Evolutionary conservation across 441 rosid species (phyloP).

Genomic region (Erodium moschatum): DNA sequence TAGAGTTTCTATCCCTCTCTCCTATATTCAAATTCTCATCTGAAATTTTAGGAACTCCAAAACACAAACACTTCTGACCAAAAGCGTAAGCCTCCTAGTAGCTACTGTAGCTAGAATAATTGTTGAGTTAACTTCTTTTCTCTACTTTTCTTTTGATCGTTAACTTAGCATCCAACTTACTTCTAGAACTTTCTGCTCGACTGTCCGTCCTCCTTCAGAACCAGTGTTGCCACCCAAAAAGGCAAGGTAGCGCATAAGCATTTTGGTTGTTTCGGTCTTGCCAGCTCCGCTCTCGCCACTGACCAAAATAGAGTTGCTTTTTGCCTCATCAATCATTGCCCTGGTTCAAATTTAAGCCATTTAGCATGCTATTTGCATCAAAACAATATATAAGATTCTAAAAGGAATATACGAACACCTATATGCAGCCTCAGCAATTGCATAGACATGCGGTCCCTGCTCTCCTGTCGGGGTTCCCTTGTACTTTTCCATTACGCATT

Average conservation of each 20-base stretch:
- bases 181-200: constrained; percentile 92
- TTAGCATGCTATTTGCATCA: background rate
- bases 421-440: constrained; percentile 86
- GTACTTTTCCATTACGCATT: constrained; percentile 81
- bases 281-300: constrained; percentile 99
- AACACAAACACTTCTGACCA: background rate
- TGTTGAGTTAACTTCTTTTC: background rate
- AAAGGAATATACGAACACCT: constrained; percentile 33
- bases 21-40: background rate
- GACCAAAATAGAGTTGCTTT: constrained; percentile 92
- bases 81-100: background rate
- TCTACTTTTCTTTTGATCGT: background rate
- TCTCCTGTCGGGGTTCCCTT: constrained; percentile 82
- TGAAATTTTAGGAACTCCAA: background rate
- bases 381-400: constrained; percentile 4
- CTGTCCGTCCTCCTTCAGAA: constrained; percentile 63
- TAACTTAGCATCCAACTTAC: constrained; percentile 28
- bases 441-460: constrained; percentile 70
- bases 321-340: constrained; percentile 80
- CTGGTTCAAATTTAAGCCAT: constrained; percentile 30
- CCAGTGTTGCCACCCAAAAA: constrained; percentile 74
- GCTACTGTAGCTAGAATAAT: background rate
- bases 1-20: background rate
- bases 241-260: constrained; percentile 96
- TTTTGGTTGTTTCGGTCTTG: constrained; percentile 88